A percentile compares a stretch with the other conserved stretches of the same genome.
Evolutionary conservation across 192 early-diverging fungal species (phyloP).

Genomic region (Coemansia sp.): DNA sequence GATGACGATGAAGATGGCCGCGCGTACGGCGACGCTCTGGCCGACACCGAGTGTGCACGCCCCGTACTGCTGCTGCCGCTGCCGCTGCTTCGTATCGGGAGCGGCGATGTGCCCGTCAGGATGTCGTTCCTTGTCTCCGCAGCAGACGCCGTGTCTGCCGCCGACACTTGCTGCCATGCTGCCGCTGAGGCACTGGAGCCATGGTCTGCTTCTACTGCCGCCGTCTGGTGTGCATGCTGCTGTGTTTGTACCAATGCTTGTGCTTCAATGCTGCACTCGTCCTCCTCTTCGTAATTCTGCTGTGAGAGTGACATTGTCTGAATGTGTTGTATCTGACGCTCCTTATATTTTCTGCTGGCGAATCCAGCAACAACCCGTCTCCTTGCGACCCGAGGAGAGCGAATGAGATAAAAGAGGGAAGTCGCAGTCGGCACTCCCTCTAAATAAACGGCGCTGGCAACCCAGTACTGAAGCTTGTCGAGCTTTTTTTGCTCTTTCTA

Average conservation of each 20-base stretch:
- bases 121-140: conserved; percentile 2
- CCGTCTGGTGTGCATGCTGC: conserved; percentile 6
- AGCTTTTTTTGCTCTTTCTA: no score
- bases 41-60: conserved; percentile 16
- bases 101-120: conserved; percentile 31
- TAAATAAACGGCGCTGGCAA: no score
- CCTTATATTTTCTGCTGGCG: not conserved
- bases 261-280: not conserved
- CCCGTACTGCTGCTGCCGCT: not conserved
- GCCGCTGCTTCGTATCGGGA: conserved; percentile 20
- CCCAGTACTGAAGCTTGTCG: no score
- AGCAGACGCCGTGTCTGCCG: not conserved
- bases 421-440: no score
- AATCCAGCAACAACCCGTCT: not conserved
- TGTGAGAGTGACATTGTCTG: not conserved
- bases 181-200: not conserved
- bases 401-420: no score
- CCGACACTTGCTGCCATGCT: not conserved
- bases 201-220: not conserved
- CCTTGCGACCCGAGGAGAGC: no score
- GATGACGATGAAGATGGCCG: conserved; percentile 3
- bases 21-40: conserved; percentile 30
- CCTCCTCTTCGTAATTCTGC: conserved; percentile 1
- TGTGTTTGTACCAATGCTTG: not conserved
- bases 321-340: not conserved